Evolutionary conservation across 2,329 filamentous ascomycete species (phyloP).

Genomic region (Fusarium sp.): DNA sequence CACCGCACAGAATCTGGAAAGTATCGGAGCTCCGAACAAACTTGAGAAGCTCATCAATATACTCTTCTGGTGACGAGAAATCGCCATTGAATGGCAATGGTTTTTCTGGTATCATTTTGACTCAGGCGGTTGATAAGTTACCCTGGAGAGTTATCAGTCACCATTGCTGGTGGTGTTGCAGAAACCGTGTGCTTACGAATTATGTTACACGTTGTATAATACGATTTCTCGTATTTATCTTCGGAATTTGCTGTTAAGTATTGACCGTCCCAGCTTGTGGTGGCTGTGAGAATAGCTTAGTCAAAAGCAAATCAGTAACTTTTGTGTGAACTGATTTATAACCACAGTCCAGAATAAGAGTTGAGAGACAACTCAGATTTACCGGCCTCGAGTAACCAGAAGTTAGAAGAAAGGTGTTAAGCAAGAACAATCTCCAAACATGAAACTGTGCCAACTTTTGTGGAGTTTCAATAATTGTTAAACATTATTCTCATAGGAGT

Average conservation of each 20-base stretch:
- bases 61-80: constrained; percentile 79
- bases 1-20: constrained; percentile 91
- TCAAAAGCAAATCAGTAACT: not conserved
- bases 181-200: not conserved
- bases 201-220: not conserved
- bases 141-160: constrained; percentile 33
- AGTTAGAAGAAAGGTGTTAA: not conserved
- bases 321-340: not conserved
- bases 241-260: too few relatives aligned
- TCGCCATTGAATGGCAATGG: constrained; percentile 76
- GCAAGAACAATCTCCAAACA: not conserved
- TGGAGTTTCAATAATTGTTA: constrained; percentile 27
- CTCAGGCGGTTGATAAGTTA: constrained; percentile 17
- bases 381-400: not conserved
- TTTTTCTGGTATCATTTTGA: constrained; percentile 61
- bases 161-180: not conserved
- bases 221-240: not conserved
- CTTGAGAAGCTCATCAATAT: constrained; percentile 79
- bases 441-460: not conserved
- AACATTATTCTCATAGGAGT: constrained; percentile 21
- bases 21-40: constrained; percentile 80
- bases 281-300: not conserved
- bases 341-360: not conserved
- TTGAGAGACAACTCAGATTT: not conserved
- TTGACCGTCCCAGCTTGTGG: too few relatives aligned